These are phyloP conservation scores for Blastosporella zonata DNA, from an alignment of 1,284 basidiomycete genomes.

Conservation along the genomic window DNA sequence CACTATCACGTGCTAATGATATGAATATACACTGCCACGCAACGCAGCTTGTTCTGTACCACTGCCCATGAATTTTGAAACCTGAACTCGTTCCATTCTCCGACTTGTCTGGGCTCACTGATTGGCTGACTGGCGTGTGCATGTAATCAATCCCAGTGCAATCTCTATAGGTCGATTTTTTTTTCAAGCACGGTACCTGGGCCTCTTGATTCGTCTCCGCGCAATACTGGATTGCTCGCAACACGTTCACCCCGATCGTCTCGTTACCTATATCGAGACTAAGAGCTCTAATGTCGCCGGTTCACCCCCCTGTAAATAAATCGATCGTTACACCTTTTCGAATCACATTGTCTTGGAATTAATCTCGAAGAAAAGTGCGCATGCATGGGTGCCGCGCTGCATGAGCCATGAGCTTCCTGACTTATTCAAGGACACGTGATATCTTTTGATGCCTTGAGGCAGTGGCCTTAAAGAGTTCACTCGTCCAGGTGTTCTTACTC, in stretches of 20 bases:
- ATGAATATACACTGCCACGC: neutral
- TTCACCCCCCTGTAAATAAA: neutral
- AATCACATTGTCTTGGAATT: neutral
- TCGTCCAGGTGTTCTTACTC: neutral
- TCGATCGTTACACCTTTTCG: neutral
- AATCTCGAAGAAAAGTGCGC: neutral
- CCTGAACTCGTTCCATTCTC: no score
- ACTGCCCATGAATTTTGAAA: neutral
- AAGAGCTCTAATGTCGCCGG: no score
- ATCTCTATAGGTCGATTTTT: no score
- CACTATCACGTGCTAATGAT: neutral
- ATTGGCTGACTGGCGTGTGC: no score
- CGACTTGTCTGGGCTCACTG: no score
- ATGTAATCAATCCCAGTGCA: no score
- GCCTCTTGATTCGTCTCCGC: no score
- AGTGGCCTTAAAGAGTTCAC: constrained; percentile 9
- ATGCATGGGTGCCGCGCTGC: neutral
- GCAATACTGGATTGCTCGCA: no score
- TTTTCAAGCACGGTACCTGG: no score
- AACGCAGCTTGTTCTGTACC: neutral
- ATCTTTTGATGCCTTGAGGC: constrained; percentile 13
- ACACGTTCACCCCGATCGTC: no score
- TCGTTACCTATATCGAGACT: no score
- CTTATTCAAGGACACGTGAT: constrained; percentile 5
- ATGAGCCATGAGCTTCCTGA: neutral